Evolutionary conservation across 1,284 basidiomycete genomes (phyloP), one percentile per base, ranked within the genome.

Genomic region (Agroathelia rolfsii): DNA sequence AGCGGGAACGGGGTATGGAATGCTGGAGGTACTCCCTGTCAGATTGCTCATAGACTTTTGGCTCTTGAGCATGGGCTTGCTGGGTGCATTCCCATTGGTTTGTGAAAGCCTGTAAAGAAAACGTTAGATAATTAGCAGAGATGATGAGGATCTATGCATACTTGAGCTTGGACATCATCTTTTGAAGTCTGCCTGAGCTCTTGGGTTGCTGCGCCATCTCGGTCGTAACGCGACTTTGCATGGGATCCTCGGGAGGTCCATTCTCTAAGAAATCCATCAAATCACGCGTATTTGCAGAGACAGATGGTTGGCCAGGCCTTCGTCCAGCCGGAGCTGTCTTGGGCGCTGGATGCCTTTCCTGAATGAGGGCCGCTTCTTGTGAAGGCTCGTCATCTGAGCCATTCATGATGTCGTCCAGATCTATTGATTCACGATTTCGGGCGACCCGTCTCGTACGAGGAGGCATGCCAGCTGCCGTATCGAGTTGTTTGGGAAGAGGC

Each of bases 151-250:
- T n/a, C n/a, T n/a, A n/a, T n/a, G n/a, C n/a, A n/a, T n/a, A n/a
- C n/a, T n/a, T n/a, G n/a, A 86, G 58, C 43, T 72, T 75, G 15
- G 81, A 84, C 45, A 86, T 80, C 76, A 86, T 86, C 40, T 75
- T 71, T 49, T 82, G 76, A 38, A 85, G 55, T 21, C 80, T 66
- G 28, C 67, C 69, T 22, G 63, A 62, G 51, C 70, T 73, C 44
- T 76, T 78, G 24, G 61, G 19, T 18, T 28, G 22, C 26, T 18
- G 22, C 2, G 5, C 10, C 19, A 30, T 13, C 15, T 18, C 15
- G 5, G 32, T n/a, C 4, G 28, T 32, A 24, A n/a, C 49, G 9
- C 49, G 32, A 12, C 40, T 38, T 28, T 48, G 36, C 37, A 47
- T 36, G 49, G 49, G 30, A 34, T 49, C 51, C 23, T 64, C 62